Conservation (phyloP, 306 rosid genomes). For the Malus domestica region ASM211411v1 NC_041798.1:34774501-34775000, state of each 20-base stretch:
- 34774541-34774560: constrained; percentile 23
- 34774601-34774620: constrained; percentile 65
- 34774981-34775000: background rate
- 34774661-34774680: constrained; percentile 17
- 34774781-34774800: constrained; percentile 46
- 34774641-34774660: constrained; percentile 29
- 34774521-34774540: constrained; percentile 48
- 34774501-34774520: constrained; percentile 63
- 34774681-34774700: constrained; percentile 13
- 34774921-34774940: background rate
- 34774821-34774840: constrained; percentile 49
- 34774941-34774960: no score
- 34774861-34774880: background rate
- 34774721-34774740: constrained; percentile 51
- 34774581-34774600: constrained; percentile 55
- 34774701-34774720: constrained; percentile 24
- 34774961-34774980: no score
- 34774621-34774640: constrained; percentile 53
- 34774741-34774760: constrained; percentile 89
- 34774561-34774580: constrained; percentile 39
- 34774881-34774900: background rate
- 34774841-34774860: background rate
- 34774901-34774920: background rate
- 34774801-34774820: constrained; percentile 55
- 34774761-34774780: constrained; percentile 70